Evolutionary conservation across 352 stramenopile genomes (phyloP), one percentile per base, ranked within the genome.

Genomic region (Phytophthora europaea): DNA sequence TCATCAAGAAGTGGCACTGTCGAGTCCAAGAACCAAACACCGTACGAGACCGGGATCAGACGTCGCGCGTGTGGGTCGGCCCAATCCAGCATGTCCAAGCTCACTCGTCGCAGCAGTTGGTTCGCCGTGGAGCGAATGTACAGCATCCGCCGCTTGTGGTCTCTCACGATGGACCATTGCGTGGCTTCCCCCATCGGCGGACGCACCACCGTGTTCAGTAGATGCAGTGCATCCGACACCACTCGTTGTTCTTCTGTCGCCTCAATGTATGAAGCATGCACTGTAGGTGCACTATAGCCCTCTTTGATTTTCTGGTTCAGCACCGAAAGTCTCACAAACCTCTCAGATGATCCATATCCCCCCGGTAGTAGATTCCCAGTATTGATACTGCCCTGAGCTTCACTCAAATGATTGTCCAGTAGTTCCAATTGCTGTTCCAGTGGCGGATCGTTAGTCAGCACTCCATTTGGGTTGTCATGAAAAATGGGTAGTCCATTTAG

Each of bases 81-180:
- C 67, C 91, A 94, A 50, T 92, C 85, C 12, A 94, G 6, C 63
- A 81, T 67, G 48, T 80, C 82, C 38, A 94, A 61, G 57, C 88
- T 87, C 43, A 94, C 75, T 9, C 76, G 67, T 36, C 87, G 87
- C 40, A 92, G 62, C n/a, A 90, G 66, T 58, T 91, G 85, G 68
- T 94, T 94, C 15, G 85, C 72, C 15, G 79, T 94, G 20, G 85
- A 90, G 40, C 82, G 85, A 48, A 94, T 75, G 66, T 92, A 94
- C n/a, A 94, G 70, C 73, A 85, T 88, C 12, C 76, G 70, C 12
- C 77, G 65, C n/a, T 53, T 65, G 58, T 94, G 87, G 68, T 94
- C 87, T 22, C 85, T 82, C n/a, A 93, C 81, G 55, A 94, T 70
- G 5, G 76, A 90, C 81, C 84, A 94, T 65, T 94, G 68, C 16